Base-by-base conservation (phyloP, 108 stramenopile species). In the Cyclotella cryptica region DNA sequence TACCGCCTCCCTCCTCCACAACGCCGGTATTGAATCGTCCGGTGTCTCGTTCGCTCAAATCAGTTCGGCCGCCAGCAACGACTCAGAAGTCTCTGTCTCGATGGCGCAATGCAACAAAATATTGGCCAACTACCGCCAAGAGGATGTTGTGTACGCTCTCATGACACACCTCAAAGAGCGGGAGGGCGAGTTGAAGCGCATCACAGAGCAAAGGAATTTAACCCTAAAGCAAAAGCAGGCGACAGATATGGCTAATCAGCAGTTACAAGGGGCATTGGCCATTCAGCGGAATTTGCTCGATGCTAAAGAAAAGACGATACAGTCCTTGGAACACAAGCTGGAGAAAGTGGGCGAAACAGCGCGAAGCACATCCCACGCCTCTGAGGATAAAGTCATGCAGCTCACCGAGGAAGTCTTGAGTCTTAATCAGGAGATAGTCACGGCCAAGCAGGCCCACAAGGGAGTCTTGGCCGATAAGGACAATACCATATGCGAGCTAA, bases 101-200 rank as follows among this genome's bases (percentile, higher is more conserved):
- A 44, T 45, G 19, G 52, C 22, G 14, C 39, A 44, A 26, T 47
- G n/a, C 58, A 28, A 58, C 44, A 59, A 76, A 5, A 68, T 57
- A 7, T 57, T 68, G 9, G 26, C 42, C 17, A 60, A 58, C 24
- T 77, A 52, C 46, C 59, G 77, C 22, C 69, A 77, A 51, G 69
- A 70, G 27, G 79, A 80, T 29, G 59, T 80, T 1, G 79, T 80
- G 29, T 66, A 54, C 42, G 73, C 73, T 12, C 58, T 81, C 41
- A 74, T 81, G 69, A 64, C 73, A 44, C 80, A 81, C 39, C 54
- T 81, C 51, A 45, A 66, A 40, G 69, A 81, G 35, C 51, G 71
- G 27, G 80, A 81, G 22, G 55, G 44, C 6, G 80, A 81, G 41
- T 43, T 81, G 29, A 35, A 57, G 19, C 73, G 47, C 59, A 62